A percentile compares a stretch with the other conserved stretches of the same genome.
Evolutionary conservation across 2,329 filamentous ascomycete genomes (phyloP).

Genomic region (Stenocarpella maydis): DNA sequence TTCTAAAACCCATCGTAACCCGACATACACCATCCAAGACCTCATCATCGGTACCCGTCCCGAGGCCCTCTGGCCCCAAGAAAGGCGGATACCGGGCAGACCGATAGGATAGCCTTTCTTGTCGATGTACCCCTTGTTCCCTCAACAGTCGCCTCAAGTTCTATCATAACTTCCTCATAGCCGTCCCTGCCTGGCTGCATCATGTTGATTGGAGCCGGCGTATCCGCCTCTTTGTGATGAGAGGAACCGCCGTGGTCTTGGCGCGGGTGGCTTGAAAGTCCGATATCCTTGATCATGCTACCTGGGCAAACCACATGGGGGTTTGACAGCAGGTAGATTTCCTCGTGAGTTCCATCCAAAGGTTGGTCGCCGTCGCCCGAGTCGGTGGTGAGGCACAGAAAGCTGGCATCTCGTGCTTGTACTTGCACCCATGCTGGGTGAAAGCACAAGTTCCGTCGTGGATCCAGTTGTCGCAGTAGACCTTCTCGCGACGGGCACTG

Average conservation of each 20-base stretch:
- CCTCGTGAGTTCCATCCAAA: too few relatives aligned
- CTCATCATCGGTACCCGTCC: background rate
- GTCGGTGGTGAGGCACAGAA: background rate
- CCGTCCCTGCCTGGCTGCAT: too few relatives aligned
- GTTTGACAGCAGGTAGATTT: too few relatives aligned
- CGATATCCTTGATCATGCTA: too few relatives aligned
- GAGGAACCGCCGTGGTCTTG: too few relatives aligned
- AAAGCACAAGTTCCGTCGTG: constrained; percentile 86
- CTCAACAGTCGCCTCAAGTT: too few relatives aligned
- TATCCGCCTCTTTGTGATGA: too few relatives aligned
- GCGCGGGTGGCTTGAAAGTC: too few relatives aligned
- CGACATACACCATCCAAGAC: background rate
- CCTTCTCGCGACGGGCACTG: constrained; percentile 62
- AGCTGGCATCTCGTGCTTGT: constrained; percentile 62
- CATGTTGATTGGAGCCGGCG: too few relatives aligned
- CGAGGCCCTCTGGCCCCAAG: background rate
- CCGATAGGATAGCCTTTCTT: background rate
- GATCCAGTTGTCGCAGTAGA: constrained; percentile 91
- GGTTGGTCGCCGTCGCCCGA: too few relatives aligned
- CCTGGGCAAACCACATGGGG: too few relatives aligned
- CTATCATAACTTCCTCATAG: too few relatives aligned
- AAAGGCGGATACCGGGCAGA: background rate
- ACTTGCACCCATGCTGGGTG: constrained; percentile 84
- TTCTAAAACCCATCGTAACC: background rate
- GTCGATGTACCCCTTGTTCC: background rate